Percentiles rank a stretch among this genome's conserved stretches.
Conservation (phyloP, 2,329 filamentous ascomycete genomes). For the Passalora sequoiae region DNA sequence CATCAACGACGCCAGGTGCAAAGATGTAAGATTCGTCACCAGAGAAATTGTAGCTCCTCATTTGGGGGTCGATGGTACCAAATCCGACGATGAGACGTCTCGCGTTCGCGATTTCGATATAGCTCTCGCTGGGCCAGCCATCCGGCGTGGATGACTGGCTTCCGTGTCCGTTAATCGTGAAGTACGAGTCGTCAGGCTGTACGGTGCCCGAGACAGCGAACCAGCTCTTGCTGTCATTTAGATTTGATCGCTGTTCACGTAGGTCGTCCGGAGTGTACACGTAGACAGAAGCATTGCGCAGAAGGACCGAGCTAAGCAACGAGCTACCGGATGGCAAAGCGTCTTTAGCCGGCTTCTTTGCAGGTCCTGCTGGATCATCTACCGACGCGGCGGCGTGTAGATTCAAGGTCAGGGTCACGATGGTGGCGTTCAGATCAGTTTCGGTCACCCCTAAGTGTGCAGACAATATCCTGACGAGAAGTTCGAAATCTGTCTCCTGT, state of each 20-base stretch:
- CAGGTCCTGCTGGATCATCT: slow-evolving; percentile 39
- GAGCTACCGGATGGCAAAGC: slow-evolving; percentile 44
- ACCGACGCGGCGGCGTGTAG: slow-evolving; percentile 52
- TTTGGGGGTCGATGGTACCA: slow-evolving; percentile 54
- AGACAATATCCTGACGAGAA: slow-evolving; percentile 48
- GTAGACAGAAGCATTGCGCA: slow-evolving; percentile 45
- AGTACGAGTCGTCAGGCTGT: slow-evolving; percentile 51
- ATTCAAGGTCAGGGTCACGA: slow-evolving; percentile 54
- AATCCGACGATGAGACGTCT: slow-evolving; percentile 53
- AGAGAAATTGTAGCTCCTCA: slow-evolving; percentile 51
- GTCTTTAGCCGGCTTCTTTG: slow-evolving; percentile 34
- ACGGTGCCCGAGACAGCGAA: slow-evolving; percentile 41
- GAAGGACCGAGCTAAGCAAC: slow-evolving; percentile 46
- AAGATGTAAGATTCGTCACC: slow-evolving; percentile 53
- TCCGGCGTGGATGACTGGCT: slow-evolving; percentile 46
- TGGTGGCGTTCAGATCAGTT: slow-evolving; percentile 51
- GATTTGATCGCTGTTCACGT: slow-evolving; percentile 48
- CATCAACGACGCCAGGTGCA: slow-evolving; percentile 41
- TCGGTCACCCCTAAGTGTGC: slow-evolving; percentile 51
- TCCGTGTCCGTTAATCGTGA: slow-evolving; percentile 36
- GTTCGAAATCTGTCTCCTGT: slow-evolving; percentile 46
- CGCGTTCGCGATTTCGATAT: slow-evolving; percentile 46
- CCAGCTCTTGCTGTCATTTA: slow-evolving; percentile 53
- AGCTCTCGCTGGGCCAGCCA: slow-evolving; percentile 61
- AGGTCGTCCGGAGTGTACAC: slow-evolving; percentile 53